A percentile compares a stretch with the other conserved stretches of the same genome.
Evolutionary conservation across 2,329 filamentous ascomycete genomes (phyloP).

Genomic region (Karstenula rhodostoma): DNA sequence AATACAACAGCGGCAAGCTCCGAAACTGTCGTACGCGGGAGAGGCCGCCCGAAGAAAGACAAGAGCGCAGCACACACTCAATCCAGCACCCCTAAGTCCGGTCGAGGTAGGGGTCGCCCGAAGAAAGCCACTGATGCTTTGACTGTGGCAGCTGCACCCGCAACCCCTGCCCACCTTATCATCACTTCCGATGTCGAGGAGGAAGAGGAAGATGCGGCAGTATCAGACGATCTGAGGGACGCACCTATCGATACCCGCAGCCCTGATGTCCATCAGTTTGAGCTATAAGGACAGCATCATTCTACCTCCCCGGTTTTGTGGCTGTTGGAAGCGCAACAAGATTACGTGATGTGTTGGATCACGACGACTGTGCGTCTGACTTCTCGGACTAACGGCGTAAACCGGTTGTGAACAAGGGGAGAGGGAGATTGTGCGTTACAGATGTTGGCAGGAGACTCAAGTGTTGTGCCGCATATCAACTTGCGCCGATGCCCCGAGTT

Average conservation of each 20-base stretch:
- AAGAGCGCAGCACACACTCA: too few species aligned
- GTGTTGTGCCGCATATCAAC: not conserved
- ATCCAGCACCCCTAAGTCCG: not conserved
- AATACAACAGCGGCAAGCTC: not conserved
- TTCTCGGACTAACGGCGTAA: not conserved
- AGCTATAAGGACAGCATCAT: not conserved
- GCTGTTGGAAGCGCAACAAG: not conserved
- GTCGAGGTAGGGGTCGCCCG: not conserved
- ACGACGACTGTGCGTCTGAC: not conserved
- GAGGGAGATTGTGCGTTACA: not conserved
- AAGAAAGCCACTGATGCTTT: not conserved
- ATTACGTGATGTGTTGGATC: not conserved
- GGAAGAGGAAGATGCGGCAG: not conserved
- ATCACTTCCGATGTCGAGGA: slow-evolving; percentile 8
- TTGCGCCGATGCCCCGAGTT: not conserved
- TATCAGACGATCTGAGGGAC: not conserved
- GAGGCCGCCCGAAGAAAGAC: slow-evolving; percentile 1
- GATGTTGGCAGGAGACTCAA: not conserved
- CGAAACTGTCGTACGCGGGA: not conserved
- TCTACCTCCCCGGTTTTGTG: not conserved
- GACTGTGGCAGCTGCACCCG: not conserved
- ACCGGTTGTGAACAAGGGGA: not conserved
- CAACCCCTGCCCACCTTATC: slow-evolving; percentile 1
- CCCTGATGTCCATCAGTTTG: not conserved
- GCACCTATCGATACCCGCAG: not conserved